Conservation (phyloP, 164 flowering plant genomes). For the Santalum album region DNA sequence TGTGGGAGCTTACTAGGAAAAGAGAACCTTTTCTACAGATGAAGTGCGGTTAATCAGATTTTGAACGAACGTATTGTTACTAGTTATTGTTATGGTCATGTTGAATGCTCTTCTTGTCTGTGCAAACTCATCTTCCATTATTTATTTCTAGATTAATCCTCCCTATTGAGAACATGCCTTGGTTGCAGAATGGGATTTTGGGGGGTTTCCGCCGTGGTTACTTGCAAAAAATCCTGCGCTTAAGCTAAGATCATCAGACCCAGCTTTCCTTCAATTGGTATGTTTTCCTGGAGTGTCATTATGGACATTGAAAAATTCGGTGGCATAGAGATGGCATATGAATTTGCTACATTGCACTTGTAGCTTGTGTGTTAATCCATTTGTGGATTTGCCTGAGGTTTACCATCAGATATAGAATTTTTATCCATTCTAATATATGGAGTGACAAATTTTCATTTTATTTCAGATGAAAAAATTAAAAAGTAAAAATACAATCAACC, state of each 20-base stretch:
- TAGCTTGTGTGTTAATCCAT: background rate
- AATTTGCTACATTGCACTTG: background rate
- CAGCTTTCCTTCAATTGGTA: slow-evolving; percentile 66
- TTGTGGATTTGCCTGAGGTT: too few species aligned
- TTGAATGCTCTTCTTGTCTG: background rate
- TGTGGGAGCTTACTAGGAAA: background rate
- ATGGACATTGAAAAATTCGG: background rate
- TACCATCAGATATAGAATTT: too few species aligned
- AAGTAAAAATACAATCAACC: too few species aligned
- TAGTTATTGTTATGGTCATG: background rate
- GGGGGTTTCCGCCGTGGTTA: slow-evolving; percentile 96
- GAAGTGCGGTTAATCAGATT: too few species aligned
- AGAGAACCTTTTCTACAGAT: too few species aligned
- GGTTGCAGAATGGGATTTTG: slow-evolving; percentile 92
- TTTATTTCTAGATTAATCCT: background rate
- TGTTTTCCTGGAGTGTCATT: slow-evolving; percentile 4
- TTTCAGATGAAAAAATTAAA: too few species aligned
- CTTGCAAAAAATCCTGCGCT: slow-evolving; percentile 64
- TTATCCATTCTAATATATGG: too few species aligned
- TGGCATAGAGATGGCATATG: background rate
- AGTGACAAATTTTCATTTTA: too few species aligned
- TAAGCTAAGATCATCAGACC: slow-evolving; percentile 82
- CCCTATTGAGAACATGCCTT: slow-evolving; percentile 2
- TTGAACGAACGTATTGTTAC: too few species aligned
- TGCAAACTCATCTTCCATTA: background rate